Evolutionary conservation across 768 basidiomycete species (phyloP).

Genomic region (Serendipita vermifera): DNA sequence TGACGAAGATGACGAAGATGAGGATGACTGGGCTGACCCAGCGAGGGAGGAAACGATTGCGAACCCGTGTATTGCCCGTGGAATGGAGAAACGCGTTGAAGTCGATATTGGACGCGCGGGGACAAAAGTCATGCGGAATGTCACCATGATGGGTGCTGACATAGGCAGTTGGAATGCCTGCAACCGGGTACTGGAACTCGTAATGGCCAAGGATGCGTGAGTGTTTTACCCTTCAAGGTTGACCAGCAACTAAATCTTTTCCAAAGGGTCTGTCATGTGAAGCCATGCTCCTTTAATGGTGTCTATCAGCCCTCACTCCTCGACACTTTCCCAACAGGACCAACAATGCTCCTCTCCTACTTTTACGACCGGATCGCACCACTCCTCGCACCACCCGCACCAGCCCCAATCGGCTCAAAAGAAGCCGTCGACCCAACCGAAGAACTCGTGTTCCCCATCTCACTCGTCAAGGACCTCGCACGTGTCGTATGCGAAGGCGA

Average conservation of each 20-base stretch:
- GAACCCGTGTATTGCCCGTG: conserved; percentile 74
- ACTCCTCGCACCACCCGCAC: conserved; percentile 35
- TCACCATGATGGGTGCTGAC: conserved; percentile 77
- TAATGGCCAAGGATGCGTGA: conserved; percentile 89
- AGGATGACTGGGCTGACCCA: conserved; percentile 17
- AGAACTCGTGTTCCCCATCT: conserved; percentile 30
- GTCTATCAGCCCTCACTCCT: conserved; percentile 91
- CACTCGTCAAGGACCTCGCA: conserved; percentile 52
- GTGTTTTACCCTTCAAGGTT: conserved; percentile 24
- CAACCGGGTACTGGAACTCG: conserved; percentile 66
- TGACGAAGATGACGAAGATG: conserved; percentile 13
- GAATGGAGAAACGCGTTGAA: conserved; percentile 48
- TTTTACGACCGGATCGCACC: conserved; percentile 92
- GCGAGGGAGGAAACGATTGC: conserved; percentile 30
- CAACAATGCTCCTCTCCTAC: conserved; percentile 86
- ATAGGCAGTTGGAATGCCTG: conserved; percentile 80
- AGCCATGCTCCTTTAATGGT: conserved; percentile 94
- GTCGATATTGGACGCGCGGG: conserved; percentile 36
- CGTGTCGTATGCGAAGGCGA: conserved; percentile 60
- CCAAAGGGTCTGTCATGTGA: conserved; percentile 65
- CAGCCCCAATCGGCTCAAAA: conserved; percentile 18
- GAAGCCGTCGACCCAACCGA: not conserved
- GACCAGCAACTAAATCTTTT: not conserved
- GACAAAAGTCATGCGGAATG: conserved; percentile 35
- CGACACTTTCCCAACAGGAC: conserved; percentile 76